Conservation (phyloP, 441 rosid species). For the Gossypium laxum region DNA sequence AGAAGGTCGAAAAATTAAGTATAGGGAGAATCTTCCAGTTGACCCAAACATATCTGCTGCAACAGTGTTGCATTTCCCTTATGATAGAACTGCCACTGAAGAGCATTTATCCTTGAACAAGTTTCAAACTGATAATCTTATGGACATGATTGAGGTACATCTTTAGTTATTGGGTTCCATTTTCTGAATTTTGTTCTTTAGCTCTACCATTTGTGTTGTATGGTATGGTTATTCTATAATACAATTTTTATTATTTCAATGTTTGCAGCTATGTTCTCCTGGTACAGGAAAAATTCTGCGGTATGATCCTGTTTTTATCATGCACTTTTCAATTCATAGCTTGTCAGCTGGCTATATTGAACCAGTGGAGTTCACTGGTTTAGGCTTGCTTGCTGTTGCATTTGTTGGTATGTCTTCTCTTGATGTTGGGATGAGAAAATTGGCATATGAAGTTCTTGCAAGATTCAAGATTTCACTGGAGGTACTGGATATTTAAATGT, state of each 20-base stretch:
- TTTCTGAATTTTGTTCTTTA: constrained; percentile 6
- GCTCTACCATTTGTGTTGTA: background rate
- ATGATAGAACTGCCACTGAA: constrained; percentile 36
- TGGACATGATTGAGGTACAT: constrained; percentile 32
- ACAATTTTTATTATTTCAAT: constrained; percentile 15
- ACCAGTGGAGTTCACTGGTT: constrained; percentile 68
- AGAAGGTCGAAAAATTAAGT: constrained; percentile 47
- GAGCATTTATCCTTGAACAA: constrained; percentile 25
- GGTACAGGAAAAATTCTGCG: constrained; percentile 26
- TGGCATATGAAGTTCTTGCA: constrained; percentile 65
- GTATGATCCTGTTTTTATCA: constrained; percentile 82
- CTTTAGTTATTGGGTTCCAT: constrained; percentile 10
- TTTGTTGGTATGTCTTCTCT: constrained; percentile 77
- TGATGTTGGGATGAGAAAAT: constrained; percentile 68
- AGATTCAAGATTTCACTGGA: constrained; percentile 53
- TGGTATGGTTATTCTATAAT: background rate
- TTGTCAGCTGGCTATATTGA: constrained; percentile 60
- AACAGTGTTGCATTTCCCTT: constrained; percentile 64
- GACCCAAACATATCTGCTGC: constrained; percentile 60
- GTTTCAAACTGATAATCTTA: constrained; percentile 24
- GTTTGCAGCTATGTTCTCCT: constrained; percentile 38
- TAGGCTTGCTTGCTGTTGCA: constrained; percentile 85
- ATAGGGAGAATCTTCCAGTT: constrained; percentile 68
- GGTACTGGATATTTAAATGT: constrained; percentile 35
- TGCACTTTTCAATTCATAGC: constrained; percentile 56